These are phyloP conservation scores for Mortierella sp. DNA, from an alignment of 371 early-diverging fungal genomes.

Conservation along the genomic window DNA sequence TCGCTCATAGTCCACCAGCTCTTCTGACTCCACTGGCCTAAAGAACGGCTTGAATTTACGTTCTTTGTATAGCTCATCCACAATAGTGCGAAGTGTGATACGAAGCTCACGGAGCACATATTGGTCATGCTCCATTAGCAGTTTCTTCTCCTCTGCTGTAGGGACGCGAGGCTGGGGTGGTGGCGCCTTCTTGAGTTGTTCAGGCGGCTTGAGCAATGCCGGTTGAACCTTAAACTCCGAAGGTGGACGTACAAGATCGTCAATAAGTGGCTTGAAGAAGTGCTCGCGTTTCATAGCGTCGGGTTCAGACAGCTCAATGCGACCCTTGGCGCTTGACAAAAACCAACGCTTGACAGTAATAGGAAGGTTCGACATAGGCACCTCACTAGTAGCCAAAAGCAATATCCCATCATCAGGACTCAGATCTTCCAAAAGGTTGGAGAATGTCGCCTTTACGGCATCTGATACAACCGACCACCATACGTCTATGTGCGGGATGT, in stretches of 20 bases:
- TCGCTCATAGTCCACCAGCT: constrained; percentile 59
- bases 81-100: constrained; percentile 61
- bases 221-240: constrained; percentile 31
- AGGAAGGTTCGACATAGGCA: constrained; percentile 52
- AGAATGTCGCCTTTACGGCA: constrained; percentile 58
- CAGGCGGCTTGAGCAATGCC: constrained; percentile 10
- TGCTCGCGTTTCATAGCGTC: constrained; percentile 5
- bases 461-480: constrained; percentile 63
- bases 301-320: constrained; percentile 21
- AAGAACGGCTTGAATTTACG: constrained; percentile 61
- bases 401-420: constrained; percentile 64
- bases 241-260: constrained; percentile 37
- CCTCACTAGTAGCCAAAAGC: constrained; percentile 68
- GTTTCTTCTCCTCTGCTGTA: constrained; percentile 57
- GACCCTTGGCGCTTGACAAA: constrained; percentile 40
- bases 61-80: constrained; percentile 61
- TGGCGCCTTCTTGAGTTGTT: constrained; percentile 58
- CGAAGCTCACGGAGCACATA: constrained; percentile 63
- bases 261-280: constrained; percentile 31
- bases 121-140: constrained; percentile 60
- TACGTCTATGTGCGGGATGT: constrained; percentile 62
- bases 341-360: constrained; percentile 45
- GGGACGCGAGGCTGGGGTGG: constrained; percentile 62
- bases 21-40: constrained; percentile 60
- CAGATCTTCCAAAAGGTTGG: constrained; percentile 58